These are phyloP conservation scores for Artemisia annua DNA, from an alignment of 129 eudicot genomes.

Conservation along the genomic window DNA sequence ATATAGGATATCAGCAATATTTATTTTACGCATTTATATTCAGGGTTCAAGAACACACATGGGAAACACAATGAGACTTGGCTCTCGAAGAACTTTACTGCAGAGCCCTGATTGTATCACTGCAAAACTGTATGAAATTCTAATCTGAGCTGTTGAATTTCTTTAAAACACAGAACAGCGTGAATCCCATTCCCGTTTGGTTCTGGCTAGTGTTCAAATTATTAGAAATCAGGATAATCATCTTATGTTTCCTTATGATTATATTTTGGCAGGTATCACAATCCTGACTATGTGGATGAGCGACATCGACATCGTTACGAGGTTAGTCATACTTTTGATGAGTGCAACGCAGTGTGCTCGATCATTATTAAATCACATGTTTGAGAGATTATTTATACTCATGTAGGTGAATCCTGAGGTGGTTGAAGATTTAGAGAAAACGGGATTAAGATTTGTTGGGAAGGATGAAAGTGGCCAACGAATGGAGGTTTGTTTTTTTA, in stretches of 20 bases:
- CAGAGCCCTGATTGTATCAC: constrained; percentile 75
- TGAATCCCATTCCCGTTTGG: constrained; percentile 8
- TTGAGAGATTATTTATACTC: constrained; percentile 16
- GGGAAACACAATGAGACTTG: constrained; percentile 98
- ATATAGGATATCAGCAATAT: not conserved
- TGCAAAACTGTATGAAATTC: constrained; percentile 72
- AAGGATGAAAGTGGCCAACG: constrained; percentile 93
- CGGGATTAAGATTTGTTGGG: constrained; percentile 87
- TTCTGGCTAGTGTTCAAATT: not conserved
- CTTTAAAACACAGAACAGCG: not conserved
- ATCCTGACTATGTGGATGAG: constrained; percentile 71
- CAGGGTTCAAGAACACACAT: constrained; percentile 90
- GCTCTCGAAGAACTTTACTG: constrained; percentile 77
- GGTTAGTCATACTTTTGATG: constrained; percentile 40
- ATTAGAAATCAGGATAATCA: not conserved
- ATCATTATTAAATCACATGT: constrained; percentile 7
- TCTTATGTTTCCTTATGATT: constrained; percentile 10
- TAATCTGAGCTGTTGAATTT: not conserved
- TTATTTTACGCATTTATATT: constrained; percentile 6
- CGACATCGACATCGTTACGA: constrained; percentile 95
- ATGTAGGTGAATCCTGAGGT: constrained; percentile 85
- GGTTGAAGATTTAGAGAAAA: constrained; percentile 63
- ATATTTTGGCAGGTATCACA: constrained; percentile 53
- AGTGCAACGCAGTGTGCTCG: not conserved
- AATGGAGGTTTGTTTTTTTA: constrained; percentile 75